Evolutionary conservation across 177 flowering plant genomes (phyloP).

Genomic region (Vitis hybrid): DNA sequence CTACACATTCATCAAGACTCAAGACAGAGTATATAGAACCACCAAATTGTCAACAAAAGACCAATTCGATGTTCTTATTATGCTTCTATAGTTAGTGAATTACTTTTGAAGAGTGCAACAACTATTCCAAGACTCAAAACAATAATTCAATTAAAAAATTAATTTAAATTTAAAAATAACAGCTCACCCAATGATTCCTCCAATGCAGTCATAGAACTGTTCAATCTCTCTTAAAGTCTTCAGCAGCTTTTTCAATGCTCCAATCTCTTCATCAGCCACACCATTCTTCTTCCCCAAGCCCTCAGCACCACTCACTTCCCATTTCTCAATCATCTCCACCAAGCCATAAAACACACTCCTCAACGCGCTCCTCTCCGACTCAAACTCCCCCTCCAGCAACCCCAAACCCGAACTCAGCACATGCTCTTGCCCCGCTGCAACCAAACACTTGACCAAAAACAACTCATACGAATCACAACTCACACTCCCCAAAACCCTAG

Average conservation of each 20-base stretch:
- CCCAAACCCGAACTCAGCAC: constrained; percentile 39
- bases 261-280: constrained; percentile 22
- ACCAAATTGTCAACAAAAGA: background rate
- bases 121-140: background rate
- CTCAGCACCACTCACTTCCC: constrained; percentile 34
- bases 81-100: too few species aligned
- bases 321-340: constrained; percentile 70
- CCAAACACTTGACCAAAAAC: constrained; percentile 72
- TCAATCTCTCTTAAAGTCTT: constrained; percentile 62
- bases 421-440: constrained; percentile 91
- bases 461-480: constrained; percentile 36
- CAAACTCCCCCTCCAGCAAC: constrained; percentile 22
- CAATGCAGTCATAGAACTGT: constrained; percentile 85
- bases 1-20: too few species aligned
- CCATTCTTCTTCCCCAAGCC: constrained; percentile 15
- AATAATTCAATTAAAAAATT: background rate
- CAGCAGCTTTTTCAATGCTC: constrained; percentile 54
- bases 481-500: constrained; percentile 34
- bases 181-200: constrained; percentile 89
- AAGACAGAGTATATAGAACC: background rate
- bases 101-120: too few species aligned
- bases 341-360: constrained; percentile 65
- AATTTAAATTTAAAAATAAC: background rate
- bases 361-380: constrained; percentile 37
- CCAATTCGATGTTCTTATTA: too few species aligned